Evolutionary conservation across 2,329 filamentous ascomycete species (phyloP).

Genomic region (Trichoderma sp.): DNA sequence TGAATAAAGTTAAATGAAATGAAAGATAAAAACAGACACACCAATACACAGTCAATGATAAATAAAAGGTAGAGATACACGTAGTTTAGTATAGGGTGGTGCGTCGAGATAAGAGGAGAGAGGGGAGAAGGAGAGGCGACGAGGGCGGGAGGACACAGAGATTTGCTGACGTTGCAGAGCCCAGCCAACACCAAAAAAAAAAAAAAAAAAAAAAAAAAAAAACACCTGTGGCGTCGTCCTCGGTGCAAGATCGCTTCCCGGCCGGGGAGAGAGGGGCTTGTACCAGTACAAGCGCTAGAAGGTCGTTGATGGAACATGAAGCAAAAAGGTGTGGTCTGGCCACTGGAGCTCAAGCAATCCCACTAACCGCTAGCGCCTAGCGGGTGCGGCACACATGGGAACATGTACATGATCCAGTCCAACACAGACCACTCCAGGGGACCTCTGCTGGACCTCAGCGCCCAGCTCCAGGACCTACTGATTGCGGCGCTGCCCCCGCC

Average conservation of each 20-base stretch:
- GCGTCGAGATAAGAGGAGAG: neutral
- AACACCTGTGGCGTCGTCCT: neutral
- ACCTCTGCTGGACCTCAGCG: neutral
- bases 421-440: neutral
- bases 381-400: neutral
- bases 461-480: conserved; percentile 39
- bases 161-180: too few species aligned
- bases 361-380: neutral
- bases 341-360: too few species aligned
- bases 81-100: neutral
- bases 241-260: conserved; percentile 15
- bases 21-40: neutral
- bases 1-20: too few species aligned
- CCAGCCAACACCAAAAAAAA: too few species aligned
- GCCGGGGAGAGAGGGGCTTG: conserved; percentile 12
- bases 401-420: neutral
- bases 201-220: neutral
- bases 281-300: conserved; percentile 10
- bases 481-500: conserved; percentile 55
- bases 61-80: neutral
- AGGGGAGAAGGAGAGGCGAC: neutral
- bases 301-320: neutral
- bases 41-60: too few species aligned
- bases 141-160: neutral
- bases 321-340: conserved; percentile 3